These are phyloP conservation scores for Guyanaporus albipodus DNA, from an alignment of 768 basidiomycete species.

Conservation along the genomic window DNA sequence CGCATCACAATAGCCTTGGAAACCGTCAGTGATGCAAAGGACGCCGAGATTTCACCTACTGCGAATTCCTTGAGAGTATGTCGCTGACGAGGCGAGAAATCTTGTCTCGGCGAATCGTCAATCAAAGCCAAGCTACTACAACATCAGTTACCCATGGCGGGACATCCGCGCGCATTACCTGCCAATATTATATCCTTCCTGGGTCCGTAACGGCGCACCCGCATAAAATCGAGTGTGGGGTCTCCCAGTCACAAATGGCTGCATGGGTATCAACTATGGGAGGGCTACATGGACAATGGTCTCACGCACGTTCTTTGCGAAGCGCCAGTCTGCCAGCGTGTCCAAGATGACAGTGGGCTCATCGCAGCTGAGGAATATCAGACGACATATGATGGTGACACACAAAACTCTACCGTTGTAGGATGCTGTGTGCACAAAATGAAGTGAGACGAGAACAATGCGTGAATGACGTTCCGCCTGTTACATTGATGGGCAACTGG, in stretches of 20 bases:
- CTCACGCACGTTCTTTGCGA: conserved; percentile 67
- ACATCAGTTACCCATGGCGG: conserved; percentile 2
- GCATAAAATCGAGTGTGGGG: conserved; percentile 86
- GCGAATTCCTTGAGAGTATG: conserved; percentile 96
- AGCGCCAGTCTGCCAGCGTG: conserved; percentile 80
- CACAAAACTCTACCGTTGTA: conserved; percentile 55
- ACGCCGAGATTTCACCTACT: conserved; percentile 24
- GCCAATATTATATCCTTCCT: conserved; percentile 89
- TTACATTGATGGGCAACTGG: conserved; percentile 1
- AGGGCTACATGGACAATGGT: background rate
- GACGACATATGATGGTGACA: background rate
- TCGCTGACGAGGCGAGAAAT: conserved; percentile 84
- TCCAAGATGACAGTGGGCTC: conserved; percentile 88
- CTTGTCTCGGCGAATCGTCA: conserved; percentile 75
- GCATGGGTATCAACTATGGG: background rate
- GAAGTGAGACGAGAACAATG: conserved; percentile 55
- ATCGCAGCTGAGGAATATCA: conserved; percentile 51
- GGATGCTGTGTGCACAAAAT: conserved; percentile 80
- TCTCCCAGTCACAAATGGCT: conserved; percentile 68
- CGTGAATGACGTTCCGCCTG: conserved; percentile 45
- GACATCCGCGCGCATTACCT: conserved; percentile 43
- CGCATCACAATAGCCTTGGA: conserved; percentile 78
- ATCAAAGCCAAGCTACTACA: conserved; percentile 67
- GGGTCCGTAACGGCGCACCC: conserved; percentile 83
- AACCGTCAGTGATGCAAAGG: conserved; percentile 4